These are phyloP conservation scores for Ulvella scutata DNA, from an alignment of 139 green algal species.

Conservation along the genomic window DNA sequence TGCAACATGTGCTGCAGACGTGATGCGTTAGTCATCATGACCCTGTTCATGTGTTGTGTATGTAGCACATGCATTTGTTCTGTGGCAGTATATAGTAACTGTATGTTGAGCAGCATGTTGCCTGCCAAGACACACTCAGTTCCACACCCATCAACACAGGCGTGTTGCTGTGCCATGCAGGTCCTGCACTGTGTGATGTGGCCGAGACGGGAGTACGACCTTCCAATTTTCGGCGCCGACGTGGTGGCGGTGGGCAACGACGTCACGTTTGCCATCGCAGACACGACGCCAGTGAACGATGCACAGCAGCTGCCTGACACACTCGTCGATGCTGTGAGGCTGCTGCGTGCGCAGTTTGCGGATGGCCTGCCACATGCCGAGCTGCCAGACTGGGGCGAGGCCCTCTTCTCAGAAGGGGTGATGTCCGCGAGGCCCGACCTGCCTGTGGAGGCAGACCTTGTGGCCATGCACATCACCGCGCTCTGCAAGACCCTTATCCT, in stretches of 20 bases:
- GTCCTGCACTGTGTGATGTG: slow-evolving; percentile 1
- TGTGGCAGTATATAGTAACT: no score
- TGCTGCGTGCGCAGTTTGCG: not conserved
- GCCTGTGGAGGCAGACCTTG: not conserved
- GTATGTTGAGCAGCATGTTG: no score
- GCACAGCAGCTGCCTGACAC: not conserved
- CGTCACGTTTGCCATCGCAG: not conserved
- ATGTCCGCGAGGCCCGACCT: not conserved
- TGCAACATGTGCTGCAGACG: no score
- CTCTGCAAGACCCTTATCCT: not conserved
- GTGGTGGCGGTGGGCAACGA: not conserved
- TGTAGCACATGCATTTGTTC: no score
- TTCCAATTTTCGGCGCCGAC: not conserved
- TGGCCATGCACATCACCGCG: not conserved
- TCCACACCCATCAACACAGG: no score
- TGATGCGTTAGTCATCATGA: no score
- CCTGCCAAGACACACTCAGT: no score
- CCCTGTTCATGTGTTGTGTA: no score
- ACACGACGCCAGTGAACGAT: not conserved
- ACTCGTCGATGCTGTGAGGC: not conserved
- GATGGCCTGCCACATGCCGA: not conserved
- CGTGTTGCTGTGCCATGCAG: not conserved
- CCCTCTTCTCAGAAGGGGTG: not conserved
- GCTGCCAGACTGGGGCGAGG: not conserved
- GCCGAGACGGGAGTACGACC: not conserved